Conservation (phyloP, 2,329 filamentous ascomycete species). For the Apiospora rasikravindrae region DNA sequence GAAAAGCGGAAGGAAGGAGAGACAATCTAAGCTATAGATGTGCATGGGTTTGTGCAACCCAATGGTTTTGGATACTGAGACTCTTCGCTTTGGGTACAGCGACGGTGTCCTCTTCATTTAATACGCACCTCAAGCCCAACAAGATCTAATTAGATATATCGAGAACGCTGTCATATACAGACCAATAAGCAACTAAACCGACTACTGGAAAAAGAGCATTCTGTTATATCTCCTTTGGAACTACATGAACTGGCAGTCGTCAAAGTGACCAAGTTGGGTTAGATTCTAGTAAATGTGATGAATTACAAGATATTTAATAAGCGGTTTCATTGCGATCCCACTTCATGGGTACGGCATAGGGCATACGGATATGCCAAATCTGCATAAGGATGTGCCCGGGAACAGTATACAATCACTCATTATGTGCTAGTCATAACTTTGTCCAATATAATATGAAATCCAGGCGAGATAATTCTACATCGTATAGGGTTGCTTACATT, state of each 20-base stretch:
- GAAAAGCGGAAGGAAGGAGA: conserved; percentile 44
- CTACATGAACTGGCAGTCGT: too few relatives aligned
- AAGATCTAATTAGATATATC: background rate
- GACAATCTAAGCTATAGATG: conserved; percentile 48
- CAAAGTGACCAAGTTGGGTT: too few relatives aligned
- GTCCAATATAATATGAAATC: background rate
- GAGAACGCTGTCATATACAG: background rate
- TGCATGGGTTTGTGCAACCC: background rate
- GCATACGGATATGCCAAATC: background rate
- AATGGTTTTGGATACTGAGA: background rate
- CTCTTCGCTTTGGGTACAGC: background rate
- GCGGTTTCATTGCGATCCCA: background rate
- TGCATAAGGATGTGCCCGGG: background rate
- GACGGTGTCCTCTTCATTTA: background rate
- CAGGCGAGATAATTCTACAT: background rate
- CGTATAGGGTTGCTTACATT: background rate
- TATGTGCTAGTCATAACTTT: background rate
- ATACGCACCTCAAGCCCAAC: background rate
- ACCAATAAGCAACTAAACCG: background rate
- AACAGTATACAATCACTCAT: background rate
- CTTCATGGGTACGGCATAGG: background rate
- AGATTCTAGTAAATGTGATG: too few relatives aligned
- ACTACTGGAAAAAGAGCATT: too few relatives aligned
- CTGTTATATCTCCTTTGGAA: too few relatives aligned
- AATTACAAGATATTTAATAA: background rate